Evolutionary conservation across 2,329 filamentous ascomycete species (phyloP), one percentile per base, ranked within the genome.

Genomic region (Amesomyces nigricolor): DNA sequence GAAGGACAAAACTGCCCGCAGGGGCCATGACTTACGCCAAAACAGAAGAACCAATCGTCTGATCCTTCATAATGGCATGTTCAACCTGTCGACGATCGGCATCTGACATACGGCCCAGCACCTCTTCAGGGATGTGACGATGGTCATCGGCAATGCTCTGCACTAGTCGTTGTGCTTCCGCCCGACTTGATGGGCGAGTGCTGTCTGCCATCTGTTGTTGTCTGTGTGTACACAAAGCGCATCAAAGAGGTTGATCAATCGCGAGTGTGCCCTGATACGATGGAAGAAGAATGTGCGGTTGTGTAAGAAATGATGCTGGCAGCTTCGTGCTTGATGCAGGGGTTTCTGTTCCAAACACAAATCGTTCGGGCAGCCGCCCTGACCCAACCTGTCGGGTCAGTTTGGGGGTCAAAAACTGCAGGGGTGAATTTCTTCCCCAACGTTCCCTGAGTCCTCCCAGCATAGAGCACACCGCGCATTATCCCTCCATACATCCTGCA

Each of bases 81-180:
- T 51, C 49, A 38, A 51, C 49, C 29, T 51, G 30, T 38, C 49
- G 49, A 38, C 40, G 40, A 30, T 51, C 49, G 30, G 39, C 42
- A 51, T 51, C 49, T 38, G 49, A 51, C 49, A 51, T 51, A 45
- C 49, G 49, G 42, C 29, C 42, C 49, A 51, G 40, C 42, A 51
- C 49, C 42, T 51, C 49, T 38, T 51, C 29, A 45, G 40, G 49
- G 49, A 51, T 51, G 40, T 9, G 49, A 38, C 49, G 17, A 51
- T 44, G 49, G 40, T 45, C 16, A 45, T 45, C 40, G 40, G 49
- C 49, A 51, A 51, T 51, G 49, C 49, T 51, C 49, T 51, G 40
- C 40, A 51, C 49, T 29, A 51, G 42, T 26, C 40, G 49, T 38
- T 45, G 49, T 44, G 49, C 49, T 38, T 51, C 49, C 39, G 49